A percentile compares a stretch with the other conserved stretches of the same genome.
These are phyloP conservation scores for Xerocomus amazonicus DNA, from an alignment of 1,284 basidiomycete species.

Conservation along the genomic window DNA sequence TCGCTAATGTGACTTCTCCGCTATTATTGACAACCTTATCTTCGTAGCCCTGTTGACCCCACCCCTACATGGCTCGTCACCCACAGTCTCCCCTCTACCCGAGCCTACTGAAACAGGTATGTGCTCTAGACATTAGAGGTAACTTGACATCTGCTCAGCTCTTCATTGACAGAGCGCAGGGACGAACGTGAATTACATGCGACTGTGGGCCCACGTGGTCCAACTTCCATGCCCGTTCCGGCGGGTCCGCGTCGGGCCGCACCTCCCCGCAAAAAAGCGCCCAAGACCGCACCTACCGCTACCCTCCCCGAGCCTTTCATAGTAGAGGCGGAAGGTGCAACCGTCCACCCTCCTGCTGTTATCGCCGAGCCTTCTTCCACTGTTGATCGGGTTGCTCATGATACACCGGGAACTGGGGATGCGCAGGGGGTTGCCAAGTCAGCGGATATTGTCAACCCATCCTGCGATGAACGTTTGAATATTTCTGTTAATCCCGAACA, in stretches of 20 bases:
- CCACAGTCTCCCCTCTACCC: neutral
- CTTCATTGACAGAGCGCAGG: conserved; percentile 14
- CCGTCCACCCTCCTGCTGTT: conserved; percentile 2
- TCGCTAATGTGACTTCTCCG: neutral
- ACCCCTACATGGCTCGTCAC: conserved; percentile 8
- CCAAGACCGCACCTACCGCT: conserved; percentile 40
- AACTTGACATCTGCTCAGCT: neutral
- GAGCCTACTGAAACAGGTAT: conserved; percentile 17
- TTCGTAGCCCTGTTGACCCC: conserved; percentile 13
- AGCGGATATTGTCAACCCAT: conserved; percentile 4
- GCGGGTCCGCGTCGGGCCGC: conserved; percentile 63
- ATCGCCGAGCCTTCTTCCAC: conserved; percentile 1
- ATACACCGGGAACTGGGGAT: conserved; percentile 4
- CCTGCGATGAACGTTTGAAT: neutral
- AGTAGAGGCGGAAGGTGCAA: conserved; percentile 10
- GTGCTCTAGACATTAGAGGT: neutral
- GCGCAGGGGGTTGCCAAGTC: conserved; percentile 12
- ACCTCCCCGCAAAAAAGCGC: conserved; percentile 62
- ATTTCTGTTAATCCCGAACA: neutral
- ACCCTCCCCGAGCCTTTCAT: conserved; percentile 28
- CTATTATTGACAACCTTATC: conserved; percentile 5
- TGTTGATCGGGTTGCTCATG: conserved; percentile 3
- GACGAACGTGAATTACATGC: conserved; percentile 30
- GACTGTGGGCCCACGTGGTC: conserved; percentile 31
- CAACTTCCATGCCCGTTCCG: conserved; percentile 68